These are phyloP conservation scores for Letharia columbiana DNA, from an alignment of 495 filamentous ascomycete species.

Conservation along the genomic window DNA sequence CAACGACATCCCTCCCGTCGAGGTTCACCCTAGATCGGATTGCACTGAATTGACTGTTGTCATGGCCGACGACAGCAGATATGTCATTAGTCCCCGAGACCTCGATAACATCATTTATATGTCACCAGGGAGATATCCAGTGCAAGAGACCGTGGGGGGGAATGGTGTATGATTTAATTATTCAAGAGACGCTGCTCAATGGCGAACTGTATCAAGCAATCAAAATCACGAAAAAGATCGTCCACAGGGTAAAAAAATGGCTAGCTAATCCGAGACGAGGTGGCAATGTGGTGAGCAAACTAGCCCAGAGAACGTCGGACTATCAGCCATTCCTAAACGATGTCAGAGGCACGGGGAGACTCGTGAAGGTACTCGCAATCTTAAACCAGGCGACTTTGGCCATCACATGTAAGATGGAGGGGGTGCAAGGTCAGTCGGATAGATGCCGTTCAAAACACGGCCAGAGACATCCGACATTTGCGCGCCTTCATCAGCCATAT, in stretches of 20 bases:
- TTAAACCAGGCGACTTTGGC: conserved; percentile 25
- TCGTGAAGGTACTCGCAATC: conserved; percentile 24
- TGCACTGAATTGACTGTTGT: conserved; percentile 25
- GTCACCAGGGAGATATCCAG: conserved; percentile 23
- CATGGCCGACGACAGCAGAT: conserved; percentile 28
- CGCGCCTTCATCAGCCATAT: conserved; percentile 21
- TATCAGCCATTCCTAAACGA: conserved; percentile 15
- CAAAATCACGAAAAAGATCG: conserved; percentile 23
- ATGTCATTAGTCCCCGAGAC: conserved; percentile 25
- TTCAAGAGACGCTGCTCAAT: conserved; percentile 26
- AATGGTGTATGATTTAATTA: conserved; percentile 28
- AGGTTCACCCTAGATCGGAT: conserved; percentile 22
- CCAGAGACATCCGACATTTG: conserved; percentile 23
- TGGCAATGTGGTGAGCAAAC: not conserved
- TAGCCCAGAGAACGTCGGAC: conserved; percentile 1
- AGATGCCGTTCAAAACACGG: conserved; percentile 28
- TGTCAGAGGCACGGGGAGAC: conserved; percentile 23
- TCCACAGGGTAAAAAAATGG: conserved; percentile 22
- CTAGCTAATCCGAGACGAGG: conserved; percentile 15
- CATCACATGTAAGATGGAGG: conserved; percentile 32
- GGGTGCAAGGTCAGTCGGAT: conserved; percentile 28
- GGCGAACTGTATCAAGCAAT: conserved; percentile 24
- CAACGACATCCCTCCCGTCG: conserved; percentile 30
- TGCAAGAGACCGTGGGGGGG: conserved; percentile 21
- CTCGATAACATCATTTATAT: conserved; percentile 29